Percentiles rank a stretch among this genome's conserved stretches.
Conservation (phyloP, 2,329 filamentous ascomycete species). For the Zarea fungicola region DNA sequence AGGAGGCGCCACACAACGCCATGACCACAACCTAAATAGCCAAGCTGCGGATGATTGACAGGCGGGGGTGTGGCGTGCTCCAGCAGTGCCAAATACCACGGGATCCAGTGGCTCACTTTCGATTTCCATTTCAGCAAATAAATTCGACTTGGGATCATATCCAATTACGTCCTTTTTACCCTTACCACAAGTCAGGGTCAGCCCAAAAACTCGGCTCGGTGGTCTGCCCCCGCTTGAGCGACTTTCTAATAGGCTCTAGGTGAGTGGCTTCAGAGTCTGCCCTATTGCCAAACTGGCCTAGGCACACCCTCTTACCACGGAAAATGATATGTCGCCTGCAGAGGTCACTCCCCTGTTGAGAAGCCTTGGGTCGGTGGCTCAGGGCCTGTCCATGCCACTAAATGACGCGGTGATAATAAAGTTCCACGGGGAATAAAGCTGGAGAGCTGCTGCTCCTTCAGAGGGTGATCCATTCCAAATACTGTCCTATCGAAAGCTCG, state of each 20-base stretch:
- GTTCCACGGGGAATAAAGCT: too few relatives aligned
- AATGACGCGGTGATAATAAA: neutral
- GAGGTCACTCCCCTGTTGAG: neutral
- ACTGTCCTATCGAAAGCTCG: neutral
- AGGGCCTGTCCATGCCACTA: neutral
- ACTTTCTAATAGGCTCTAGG: too few relatives aligned
- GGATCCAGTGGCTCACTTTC: too few relatives aligned
- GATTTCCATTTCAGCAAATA: neutral
- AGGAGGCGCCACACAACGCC: neutral
- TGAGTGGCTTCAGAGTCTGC: neutral
- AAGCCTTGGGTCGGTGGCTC: conserved; percentile 6
- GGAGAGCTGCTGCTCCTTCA: too few relatives aligned
- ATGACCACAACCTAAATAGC: neutral
- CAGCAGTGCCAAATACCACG: neutral
- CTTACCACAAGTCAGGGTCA: too few relatives aligned
- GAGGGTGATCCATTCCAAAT: conserved; percentile 10
- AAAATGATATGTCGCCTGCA: conserved; percentile 18
- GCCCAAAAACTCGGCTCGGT: too few relatives aligned
- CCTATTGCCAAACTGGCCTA: conserved; percentile 18
- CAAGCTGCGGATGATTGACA: neutral
- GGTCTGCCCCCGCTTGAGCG: too few relatives aligned
- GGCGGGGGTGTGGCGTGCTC: neutral
- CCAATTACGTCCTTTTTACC: too few relatives aligned
- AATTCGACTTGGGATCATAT: neutral
- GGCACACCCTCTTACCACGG: conserved; percentile 3